phyloP scores from a whole-genome alignment of 805 yeast species.

The Kuraishia cidri region DNA sequence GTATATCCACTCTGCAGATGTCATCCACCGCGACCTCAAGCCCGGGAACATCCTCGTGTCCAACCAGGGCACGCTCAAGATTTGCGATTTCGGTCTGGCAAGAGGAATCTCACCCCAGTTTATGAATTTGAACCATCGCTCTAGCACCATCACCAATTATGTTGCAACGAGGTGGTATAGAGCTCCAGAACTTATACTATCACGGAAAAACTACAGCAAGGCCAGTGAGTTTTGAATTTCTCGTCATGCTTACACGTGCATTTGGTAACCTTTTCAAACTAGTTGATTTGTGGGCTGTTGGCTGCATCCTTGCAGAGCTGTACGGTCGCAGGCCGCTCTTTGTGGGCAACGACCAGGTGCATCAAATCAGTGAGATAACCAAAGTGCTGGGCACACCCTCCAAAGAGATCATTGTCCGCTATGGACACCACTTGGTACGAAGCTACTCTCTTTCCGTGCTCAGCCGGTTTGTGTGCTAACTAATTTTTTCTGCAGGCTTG shows the following conservation, averaged over 20 bases:
- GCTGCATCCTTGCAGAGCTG: constrained; percentile 83
- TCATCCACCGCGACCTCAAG: constrained; percentile 87
- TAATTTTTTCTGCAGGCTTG: no score
- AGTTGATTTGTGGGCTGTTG: constrained; percentile 91
- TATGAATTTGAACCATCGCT: constrained; percentile 20
- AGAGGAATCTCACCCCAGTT: constrained; percentile 46
- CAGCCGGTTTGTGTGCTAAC: no score
- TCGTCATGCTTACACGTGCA: not conserved
- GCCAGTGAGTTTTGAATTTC: constrained; percentile 17
- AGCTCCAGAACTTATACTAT: constrained; percentile 81
- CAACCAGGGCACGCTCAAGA: constrained; percentile 65
- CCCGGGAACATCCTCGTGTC: constrained; percentile 85
- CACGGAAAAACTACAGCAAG: constrained; percentile 50
- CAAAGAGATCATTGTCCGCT: constrained; percentile 28
- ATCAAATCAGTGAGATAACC: constrained; percentile 63
- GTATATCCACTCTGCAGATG: constrained; percentile 93
- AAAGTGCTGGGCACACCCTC: constrained; percentile 69
- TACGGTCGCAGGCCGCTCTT: constrained; percentile 76
- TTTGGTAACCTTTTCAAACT: constrained; percentile 12
- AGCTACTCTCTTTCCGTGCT: no score
- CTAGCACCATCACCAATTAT: constrained; percentile 57
- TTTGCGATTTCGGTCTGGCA: constrained; percentile 92
- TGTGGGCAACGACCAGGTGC: constrained; percentile 62
- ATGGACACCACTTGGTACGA: constrained; percentile 26
- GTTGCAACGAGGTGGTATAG: constrained; percentile 96